These are phyloP conservation scores for Penicillium sp. DNA, from an alignment of 2,329 filamentous ascomycete genomes.

Conservation along the genomic window DNA sequence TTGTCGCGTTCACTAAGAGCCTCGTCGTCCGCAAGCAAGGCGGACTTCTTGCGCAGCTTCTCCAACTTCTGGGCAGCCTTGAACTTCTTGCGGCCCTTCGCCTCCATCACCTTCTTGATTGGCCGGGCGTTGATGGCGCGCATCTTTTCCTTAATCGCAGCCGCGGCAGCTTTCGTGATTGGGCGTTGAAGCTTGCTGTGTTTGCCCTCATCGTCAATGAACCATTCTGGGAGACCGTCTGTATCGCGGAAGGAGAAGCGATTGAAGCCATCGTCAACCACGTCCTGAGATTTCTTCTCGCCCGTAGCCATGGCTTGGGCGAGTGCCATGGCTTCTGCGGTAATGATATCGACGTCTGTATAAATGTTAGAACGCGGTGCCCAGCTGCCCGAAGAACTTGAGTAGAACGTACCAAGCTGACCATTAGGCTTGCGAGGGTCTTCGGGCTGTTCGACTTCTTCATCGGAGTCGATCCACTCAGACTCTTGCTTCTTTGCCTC, in stretches of 20 bases:
- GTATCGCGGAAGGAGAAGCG: constrained; percentile 85
- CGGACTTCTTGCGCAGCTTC: constrained; percentile 97
- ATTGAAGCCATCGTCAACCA: constrained; percentile 91
- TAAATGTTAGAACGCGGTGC: constrained; percentile 20
- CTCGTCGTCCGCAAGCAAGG: constrained; percentile 81
- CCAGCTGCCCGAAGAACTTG: constrained; percentile 18
- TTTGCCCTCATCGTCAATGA: constrained; percentile 82
- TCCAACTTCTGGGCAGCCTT: constrained; percentile 87
- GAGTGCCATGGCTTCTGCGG: constrained; percentile 97
- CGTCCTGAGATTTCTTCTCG: constrained; percentile 71
- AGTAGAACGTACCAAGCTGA: constrained; percentile 42
- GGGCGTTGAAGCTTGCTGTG: constrained; percentile 84
- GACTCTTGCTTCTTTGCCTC: constrained; percentile 21
- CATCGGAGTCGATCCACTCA: constrained; percentile 36
- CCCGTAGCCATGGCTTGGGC: constrained; percentile 89
- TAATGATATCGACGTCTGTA: constrained; percentile 93
- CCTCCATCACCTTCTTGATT: constrained; percentile 98
- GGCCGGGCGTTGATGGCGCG: constrained; percentile 90
- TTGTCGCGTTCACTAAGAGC: constrained; percentile 96
- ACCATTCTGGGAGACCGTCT: constrained; percentile 95
- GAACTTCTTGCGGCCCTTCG: constrained; percentile 94
- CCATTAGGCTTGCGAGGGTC: constrained; percentile 44
- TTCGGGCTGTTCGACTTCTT: constrained; percentile 33
- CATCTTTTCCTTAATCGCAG: constrained; percentile 90
- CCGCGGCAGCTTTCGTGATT: constrained; percentile 84